A percentile compares a stretch with the other conserved stretches of the same genome.
phyloP scores from a whole-genome alignment of 2,329 filamentous ascomycete species.

The Pseudogymnoascus sp. region DNA sequence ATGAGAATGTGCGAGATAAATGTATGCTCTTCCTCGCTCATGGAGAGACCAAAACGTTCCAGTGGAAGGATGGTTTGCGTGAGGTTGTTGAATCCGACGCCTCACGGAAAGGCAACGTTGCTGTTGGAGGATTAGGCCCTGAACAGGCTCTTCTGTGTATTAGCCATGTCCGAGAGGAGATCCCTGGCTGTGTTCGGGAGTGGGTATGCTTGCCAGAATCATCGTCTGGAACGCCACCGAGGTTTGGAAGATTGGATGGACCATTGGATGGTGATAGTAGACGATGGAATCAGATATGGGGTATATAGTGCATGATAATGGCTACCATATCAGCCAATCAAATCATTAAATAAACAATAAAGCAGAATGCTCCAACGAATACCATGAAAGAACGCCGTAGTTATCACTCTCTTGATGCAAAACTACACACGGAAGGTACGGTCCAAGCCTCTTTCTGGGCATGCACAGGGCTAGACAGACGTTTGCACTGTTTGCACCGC shows the following conservation, averaged over 20 bases:
- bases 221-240: slow-evolving; percentile 50
- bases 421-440: neutral
- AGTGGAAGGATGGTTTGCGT: neutral
- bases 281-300: slow-evolving; percentile 62
- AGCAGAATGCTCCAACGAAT: neutral
- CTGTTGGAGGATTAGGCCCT: slow-evolving; percentile 53
- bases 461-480: neutral
- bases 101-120: slow-evolving; percentile 37
- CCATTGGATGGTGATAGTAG: slow-evolving; percentile 48
- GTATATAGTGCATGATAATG: slow-evolving; percentile 22
- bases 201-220: slow-evolving; percentile 81
- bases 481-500: neutral
- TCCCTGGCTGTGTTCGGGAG: slow-evolving; percentile 72
- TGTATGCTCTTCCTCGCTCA: slow-evolving; percentile 71
- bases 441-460: neutral
- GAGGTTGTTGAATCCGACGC: slow-evolving; percentile 39
- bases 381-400: neutral
- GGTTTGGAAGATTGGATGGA: slow-evolving; percentile 56
- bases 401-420: neutral
- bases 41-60: slow-evolving; percentile 45
- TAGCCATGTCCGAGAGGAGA: slow-evolving; percentile 83
- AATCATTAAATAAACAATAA: neutral
- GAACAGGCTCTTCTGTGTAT: slow-evolving; percentile 84
- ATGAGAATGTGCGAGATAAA: slow-evolving; percentile 72
- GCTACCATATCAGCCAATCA: neutral